phyloP scores from a whole-genome alignment of 2,329 filamentous ascomycete genomes.

The Hypoxylon sp. region DNA sequence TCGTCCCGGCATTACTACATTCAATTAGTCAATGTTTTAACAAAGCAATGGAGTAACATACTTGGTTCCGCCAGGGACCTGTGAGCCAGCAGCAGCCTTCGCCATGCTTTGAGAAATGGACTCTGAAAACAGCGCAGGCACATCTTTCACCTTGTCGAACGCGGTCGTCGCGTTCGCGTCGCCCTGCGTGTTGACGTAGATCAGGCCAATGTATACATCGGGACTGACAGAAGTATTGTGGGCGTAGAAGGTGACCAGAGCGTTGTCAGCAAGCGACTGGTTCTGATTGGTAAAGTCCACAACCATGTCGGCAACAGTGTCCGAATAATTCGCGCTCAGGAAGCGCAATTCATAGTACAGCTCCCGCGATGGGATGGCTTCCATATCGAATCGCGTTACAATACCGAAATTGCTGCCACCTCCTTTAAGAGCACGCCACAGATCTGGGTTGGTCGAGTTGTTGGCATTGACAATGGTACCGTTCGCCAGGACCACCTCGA shows the following conservation, averaged over 20 bases:
- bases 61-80: slow-evolving; percentile 34
- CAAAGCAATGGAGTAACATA: slow-evolving; percentile 19
- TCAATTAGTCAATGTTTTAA: slow-evolving; percentile 13
- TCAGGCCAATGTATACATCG: slow-evolving; percentile 29
- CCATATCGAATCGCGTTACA: slow-evolving; percentile 55
- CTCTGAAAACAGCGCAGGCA: slow-evolving; percentile 38
- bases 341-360: slow-evolving; percentile 43
- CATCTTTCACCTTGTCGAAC: slow-evolving; percentile 34
- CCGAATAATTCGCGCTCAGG: slow-evolving; percentile 36
- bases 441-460: slow-evolving; percentile 54
- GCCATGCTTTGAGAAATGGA: slow-evolving; percentile 40
- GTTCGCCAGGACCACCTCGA: slow-evolving; percentile 59
- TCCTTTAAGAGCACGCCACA: slow-evolving; percentile 62
- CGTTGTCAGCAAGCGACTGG: slow-evolving; percentile 44
- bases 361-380: slow-evolving; percentile 48
- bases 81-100: slow-evolving; percentile 38
- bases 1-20: slow-evolving; percentile 36
- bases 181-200: slow-evolving; percentile 45
- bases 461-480: slow-evolving; percentile 60
- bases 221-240: slow-evolving; percentile 26
- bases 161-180: slow-evolving; percentile 37
- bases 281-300: slow-evolving; percentile 42
- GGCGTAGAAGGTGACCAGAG: slow-evolving; percentile 43
- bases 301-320: slow-evolving; percentile 43
- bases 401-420: slow-evolving; percentile 63